Evolutionary conservation across 1,139 yeast species (phyloP).

Genomic region (Debaryomycetaceae sp.): DNA sequence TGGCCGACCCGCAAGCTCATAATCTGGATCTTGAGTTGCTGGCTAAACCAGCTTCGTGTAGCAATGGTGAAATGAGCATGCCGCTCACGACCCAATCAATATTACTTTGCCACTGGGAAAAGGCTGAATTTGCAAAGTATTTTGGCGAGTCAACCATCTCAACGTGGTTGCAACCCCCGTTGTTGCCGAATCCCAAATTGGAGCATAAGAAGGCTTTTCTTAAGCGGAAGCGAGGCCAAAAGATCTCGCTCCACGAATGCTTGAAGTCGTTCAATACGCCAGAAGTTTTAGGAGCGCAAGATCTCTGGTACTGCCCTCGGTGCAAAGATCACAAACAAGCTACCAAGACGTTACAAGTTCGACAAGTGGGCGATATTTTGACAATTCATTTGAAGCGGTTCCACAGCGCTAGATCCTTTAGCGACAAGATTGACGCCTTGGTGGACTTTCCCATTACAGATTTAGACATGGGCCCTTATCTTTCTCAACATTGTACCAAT

Average conservation of each 20-base stretch:
- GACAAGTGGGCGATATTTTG: slow-evolving; percentile 86
- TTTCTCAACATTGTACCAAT: slow-evolving; percentile 18
- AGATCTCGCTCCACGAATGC: slow-evolving; percentile 64
- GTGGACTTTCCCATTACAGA: slow-evolving; percentile 86
- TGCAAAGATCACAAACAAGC: slow-evolving; percentile 90
- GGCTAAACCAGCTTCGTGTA: too few species aligned
- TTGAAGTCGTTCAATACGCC: slow-evolving; percentile 65
- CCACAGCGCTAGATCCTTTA: slow-evolving; percentile 72
- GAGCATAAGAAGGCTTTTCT: slow-evolving; percentile 32
- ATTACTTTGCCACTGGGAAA: slow-evolving; percentile 66
- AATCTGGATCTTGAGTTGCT: too few species aligned
- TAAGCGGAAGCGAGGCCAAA: slow-evolving; percentile 31
- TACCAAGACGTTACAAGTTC: slow-evolving; percentile 78
- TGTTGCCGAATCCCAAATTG: slow-evolving; percentile 41
- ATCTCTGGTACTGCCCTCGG: slow-evolving; percentile 87
- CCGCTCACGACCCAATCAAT: slow-evolving; percentile 31
- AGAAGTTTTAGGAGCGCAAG: slow-evolving; percentile 81
- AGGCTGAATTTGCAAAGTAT: slow-evolving; percentile 33
- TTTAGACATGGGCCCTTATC: slow-evolving; percentile 55
- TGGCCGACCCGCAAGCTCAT: too few species aligned
- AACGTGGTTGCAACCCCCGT: slow-evolving; percentile 44
- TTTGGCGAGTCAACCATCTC: slow-evolving; percentile 37
- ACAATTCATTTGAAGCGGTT: slow-evolving; percentile 87
- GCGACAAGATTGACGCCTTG: slow-evolving; percentile 80
- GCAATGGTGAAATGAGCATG: too few species aligned